Evolutionary conservation across 176 grass and related monocot genomes (phyloP), one percentile per base, ranked within the genome.

Genomic region (Themeda triandra): DNA sequence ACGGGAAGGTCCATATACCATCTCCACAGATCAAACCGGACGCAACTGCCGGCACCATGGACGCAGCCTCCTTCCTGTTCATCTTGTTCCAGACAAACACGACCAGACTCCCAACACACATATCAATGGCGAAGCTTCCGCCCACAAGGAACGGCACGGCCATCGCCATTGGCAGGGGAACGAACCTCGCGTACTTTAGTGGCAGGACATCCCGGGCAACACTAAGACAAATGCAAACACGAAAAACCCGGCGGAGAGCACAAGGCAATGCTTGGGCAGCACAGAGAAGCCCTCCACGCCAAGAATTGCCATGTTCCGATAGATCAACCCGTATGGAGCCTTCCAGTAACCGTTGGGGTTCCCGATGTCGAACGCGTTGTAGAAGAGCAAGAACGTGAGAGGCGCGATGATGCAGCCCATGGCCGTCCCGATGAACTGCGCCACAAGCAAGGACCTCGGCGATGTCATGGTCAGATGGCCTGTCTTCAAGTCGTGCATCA

Each of bases 141-240:
- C 18, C 18, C 49, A 97, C 91, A 7, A 97, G 81, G 64, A 97
- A 97, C 17, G 95, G 95, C 73, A 94, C 95, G 0, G 92, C 95
- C 95, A 97, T 97, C n/a, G 95, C 95, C 95, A 91, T 97, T 1
- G 95, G 92, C 45, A 97, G 66, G 1, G 95, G 92, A 24, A 97
- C 90, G 53, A 86, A 86, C 11, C 29, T 74, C 4, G 66, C 44
- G 14, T 94, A 91, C 78, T 76, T 94, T 0, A 27, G 46, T 1
- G 95, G 95, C 13, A 86, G n/a, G 15, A 89, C 21, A 42, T 97
- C 95, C 60, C 90, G 84, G 63, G 67, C 79, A 12, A 87, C 19
- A 41, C 92, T 97, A 0, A 33, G 6, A 63, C 13, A 13, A 89
- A 76, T 17, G 95, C 90, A 21, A 94, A 92, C 2, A 79, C 90